A percentile compares a stretch with the other conserved stretches of the same genome.
These are phyloP conservation scores for Mrakiaceae sp. DNA, from an alignment of 1,284 basidiomycete genomes.

Conservation along the genomic window DNA sequence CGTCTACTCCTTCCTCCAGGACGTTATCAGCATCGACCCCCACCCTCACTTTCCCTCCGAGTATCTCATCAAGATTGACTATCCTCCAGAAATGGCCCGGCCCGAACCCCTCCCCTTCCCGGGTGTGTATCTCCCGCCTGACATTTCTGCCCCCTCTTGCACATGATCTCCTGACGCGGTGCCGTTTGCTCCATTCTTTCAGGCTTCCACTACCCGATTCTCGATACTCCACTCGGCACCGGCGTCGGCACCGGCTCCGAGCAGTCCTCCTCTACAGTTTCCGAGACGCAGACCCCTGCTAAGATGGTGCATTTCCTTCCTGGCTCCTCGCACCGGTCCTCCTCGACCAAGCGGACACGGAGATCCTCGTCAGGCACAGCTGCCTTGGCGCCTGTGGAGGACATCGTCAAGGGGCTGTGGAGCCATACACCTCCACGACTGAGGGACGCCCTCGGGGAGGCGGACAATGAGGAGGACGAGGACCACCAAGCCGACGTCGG, in stretches of 20 bases:
- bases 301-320: neutral
- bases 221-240: slow-evolving; percentile 12
- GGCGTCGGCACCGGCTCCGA: neutral
- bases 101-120: slow-evolving; percentile 12
- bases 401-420: slow-evolving; percentile 7
- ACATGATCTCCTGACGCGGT: neutral
- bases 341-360: neutral
- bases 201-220: slow-evolving; percentile 14
- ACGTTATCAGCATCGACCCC: slow-evolving; percentile 15
- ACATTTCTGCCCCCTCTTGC: neutral
- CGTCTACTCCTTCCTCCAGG: slow-evolving; percentile 1
- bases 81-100: neutral
- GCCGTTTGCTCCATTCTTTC: neutral
- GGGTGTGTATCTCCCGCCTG: neutral
- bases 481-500: neutral
- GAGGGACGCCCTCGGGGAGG: slow-evolving; percentile 14
- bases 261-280: neutral
- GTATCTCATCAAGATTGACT: slow-evolving; percentile 15
- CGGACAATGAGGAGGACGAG: slow-evolving; percentile 1
- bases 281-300: neutral
- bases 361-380: neutral
- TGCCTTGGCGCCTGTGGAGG: neutral
- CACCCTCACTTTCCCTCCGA: slow-evolving; percentile 12
- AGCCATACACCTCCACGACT: slow-evolving; percentile 15
- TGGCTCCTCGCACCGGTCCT: neutral